Conservation (phyloP, 805 yeast species). For the Metschnikowia proteae region DNA sequence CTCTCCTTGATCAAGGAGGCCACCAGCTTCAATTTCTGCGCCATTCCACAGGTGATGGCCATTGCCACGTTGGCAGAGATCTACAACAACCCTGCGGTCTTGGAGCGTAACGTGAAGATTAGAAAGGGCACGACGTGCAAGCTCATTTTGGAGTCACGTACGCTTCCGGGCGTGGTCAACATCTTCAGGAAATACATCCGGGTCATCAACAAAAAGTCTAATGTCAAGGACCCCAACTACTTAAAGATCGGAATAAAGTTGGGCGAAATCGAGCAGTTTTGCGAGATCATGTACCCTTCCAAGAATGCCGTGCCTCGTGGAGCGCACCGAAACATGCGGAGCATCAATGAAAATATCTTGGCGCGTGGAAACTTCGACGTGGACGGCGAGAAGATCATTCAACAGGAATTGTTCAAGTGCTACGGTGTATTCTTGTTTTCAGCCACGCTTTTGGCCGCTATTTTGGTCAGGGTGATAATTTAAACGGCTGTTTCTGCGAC, state of each 20-base stretch:
- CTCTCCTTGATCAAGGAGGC: constrained; percentile 75
- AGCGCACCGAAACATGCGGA: constrained; percentile 33
- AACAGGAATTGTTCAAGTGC: constrained; percentile 20
- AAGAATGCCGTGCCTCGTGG: constrained; percentile 46
- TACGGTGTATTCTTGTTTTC: constrained; percentile 9
- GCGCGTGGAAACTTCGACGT: constrained; percentile 42
- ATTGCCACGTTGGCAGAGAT: constrained; percentile 88
- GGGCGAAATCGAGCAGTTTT: constrained; percentile 84
- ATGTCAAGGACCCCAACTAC: constrained; percentile 82
- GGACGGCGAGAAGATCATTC: constrained; percentile 21
- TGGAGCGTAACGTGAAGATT: constrained; percentile 74
- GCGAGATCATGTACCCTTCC: constrained; percentile 73
- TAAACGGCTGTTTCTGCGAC: not conserved
- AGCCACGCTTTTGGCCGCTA: constrained; percentile 8
- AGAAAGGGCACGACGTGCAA: constrained; percentile 84
- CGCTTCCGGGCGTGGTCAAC: constrained; percentile 69
- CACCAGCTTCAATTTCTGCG: constrained; percentile 84
- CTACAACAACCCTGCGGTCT: constrained; percentile 72
- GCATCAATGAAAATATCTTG: constrained; percentile 33
- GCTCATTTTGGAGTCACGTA: constrained; percentile 69
- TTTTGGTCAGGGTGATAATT: constrained; percentile 2
- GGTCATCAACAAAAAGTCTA: constrained; percentile 72
- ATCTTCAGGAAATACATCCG: constrained; percentile 73
- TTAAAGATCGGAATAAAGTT: constrained; percentile 77
- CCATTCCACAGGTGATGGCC: constrained; percentile 99